phyloP scores from a whole-genome alignment of 441 rosid genomes.

The Erysimum pusillum region DNA sequence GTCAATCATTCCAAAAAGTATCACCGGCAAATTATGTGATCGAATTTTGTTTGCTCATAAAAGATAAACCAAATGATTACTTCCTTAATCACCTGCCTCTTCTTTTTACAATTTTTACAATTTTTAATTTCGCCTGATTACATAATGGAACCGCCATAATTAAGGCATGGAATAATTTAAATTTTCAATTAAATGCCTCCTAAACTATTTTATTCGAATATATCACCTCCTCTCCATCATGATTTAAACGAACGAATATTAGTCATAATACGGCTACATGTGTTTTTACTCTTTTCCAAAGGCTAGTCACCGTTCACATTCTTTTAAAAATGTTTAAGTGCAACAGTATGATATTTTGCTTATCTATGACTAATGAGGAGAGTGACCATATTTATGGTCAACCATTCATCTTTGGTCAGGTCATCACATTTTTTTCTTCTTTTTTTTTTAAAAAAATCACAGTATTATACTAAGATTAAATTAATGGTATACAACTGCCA shows the following conservation, averaged over 20 bases:
- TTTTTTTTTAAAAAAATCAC: background rate
- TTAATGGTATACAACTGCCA: background rate
- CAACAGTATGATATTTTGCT: background rate
- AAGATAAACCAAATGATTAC: conserved; percentile 35
- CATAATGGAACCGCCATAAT: conserved; percentile 11
- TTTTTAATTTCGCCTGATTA: background rate
- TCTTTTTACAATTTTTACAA: background rate
- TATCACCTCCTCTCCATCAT: conserved; percentile 18
- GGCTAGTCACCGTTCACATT: background rate
- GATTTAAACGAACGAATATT: background rate
- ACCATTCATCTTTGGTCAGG: background rate
- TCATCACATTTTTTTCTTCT: background rate
- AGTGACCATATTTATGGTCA: background rate
- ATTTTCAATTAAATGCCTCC: background rate
- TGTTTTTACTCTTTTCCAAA: background rate
- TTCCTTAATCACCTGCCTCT: conserved; percentile 25
- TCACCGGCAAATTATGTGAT: conserved; percentile 20
- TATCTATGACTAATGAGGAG: background rate
- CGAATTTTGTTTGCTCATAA: background rate
- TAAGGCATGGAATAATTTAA: background rate
- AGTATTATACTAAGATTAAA: background rate
- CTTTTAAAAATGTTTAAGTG: background rate
- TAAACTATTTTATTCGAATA: background rate
- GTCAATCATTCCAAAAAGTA: conserved; percentile 14
- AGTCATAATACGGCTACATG: conserved; percentile 21